Conservation (phyloP, 73 alveolate genomes). For the Blepharisma japonicum region DNA sequence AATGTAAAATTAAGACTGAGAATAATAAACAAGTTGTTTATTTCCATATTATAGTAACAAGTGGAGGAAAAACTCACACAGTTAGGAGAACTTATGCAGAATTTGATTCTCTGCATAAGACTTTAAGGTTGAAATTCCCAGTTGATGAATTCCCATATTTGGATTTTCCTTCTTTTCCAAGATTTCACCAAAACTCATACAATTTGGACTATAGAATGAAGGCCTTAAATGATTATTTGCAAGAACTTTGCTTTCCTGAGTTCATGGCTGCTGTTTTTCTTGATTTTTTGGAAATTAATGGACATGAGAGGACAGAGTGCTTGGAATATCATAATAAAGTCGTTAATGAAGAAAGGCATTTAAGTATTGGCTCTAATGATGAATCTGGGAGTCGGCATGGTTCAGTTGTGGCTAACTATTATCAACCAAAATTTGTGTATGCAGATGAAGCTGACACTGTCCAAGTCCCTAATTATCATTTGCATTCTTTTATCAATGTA, state of each 20-base stretch:
- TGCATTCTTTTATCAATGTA: not conserved
- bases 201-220: not conserved
- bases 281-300: constrained; percentile 21
- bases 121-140: not conserved
- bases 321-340: not conserved
- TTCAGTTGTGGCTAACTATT: not conserved
- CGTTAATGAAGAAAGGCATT: not conserved
- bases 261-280: not conserved
- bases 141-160: not conserved
- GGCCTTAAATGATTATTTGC: not conserved
- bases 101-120: constrained; percentile 2
- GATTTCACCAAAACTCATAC: not conserved
- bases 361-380: not conserved
- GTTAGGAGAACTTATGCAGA: constrained; percentile 21
- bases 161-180: constrained; percentile 22
- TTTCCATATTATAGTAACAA: not conserved
- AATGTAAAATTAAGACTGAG: constrained; percentile 1
- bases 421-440: not conserved
- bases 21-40: not conserved
- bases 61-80: not conserved
- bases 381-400: not conserved
- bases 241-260: constrained; percentile 28
- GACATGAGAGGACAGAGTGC: not conserved
- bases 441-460: not conserved
- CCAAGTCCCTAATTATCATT: not conserved